Percentiles rank a stretch among this genome's conserved stretches.
phyloP scores from a whole-genome alignment of 345 rosid genomes.

The Populus ilicifolia region DNA sequence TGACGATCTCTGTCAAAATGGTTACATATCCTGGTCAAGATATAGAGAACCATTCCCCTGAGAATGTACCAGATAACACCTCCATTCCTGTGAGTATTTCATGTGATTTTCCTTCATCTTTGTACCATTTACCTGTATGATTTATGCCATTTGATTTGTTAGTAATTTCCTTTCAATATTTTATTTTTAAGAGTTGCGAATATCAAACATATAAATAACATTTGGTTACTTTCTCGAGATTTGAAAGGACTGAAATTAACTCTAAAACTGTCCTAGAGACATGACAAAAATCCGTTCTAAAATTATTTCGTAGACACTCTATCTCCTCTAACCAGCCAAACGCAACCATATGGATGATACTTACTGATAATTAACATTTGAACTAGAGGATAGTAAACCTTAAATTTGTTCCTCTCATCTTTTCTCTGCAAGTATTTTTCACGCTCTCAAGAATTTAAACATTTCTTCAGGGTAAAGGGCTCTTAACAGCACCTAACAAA shows the following conservation, averaged over 20 bases:
- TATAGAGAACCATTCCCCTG: slow-evolving; percentile 18
- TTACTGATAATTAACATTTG: not conserved
- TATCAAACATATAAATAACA: not conserved
- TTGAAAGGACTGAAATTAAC: too few relatives aligned
- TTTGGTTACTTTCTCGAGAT: too few relatives aligned
- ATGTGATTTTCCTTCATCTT: not conserved
- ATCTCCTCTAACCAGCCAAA: too few relatives aligned
- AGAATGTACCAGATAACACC: slow-evolving; percentile 22
- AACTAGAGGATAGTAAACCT: not conserved
- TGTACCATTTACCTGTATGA: not conserved
- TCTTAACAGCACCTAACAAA: slow-evolving; percentile 26
- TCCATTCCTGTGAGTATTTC: slow-evolving; percentile 35
- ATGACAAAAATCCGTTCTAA: too few relatives aligned
- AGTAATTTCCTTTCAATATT: not conserved
- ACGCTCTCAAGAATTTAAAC: not conserved
- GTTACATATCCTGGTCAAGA: slow-evolving; percentile 29
- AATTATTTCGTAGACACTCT: too few relatives aligned
- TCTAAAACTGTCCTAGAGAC: too few relatives aligned
- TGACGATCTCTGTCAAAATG: slow-evolving; percentile 31
- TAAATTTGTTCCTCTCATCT: not conserved
- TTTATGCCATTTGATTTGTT: not conserved
- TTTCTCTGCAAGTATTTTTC: not conserved
- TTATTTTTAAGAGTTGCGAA: not conserved
- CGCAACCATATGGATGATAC: too few relatives aligned
- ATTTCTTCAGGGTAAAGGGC: slow-evolving; percentile 38